Evolutionary conservation across 805 yeast genomes (phyloP).

Genomic region (Kodamaea nitidulidarum): DNA sequence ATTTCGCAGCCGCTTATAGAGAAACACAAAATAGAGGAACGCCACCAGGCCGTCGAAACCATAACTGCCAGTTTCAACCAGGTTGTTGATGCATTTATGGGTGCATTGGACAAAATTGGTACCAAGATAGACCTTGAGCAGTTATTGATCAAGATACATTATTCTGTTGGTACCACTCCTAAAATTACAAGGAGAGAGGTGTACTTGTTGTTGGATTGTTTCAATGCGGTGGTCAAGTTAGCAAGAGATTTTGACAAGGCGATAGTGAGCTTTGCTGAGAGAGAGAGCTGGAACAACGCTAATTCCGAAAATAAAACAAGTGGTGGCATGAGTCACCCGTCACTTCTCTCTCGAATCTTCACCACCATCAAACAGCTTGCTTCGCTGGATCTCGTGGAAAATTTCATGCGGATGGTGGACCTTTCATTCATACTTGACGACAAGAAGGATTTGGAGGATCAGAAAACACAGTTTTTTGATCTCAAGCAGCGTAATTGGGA

Average conservation of each 20-base stretch:
- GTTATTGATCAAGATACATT: conserved; percentile 35
- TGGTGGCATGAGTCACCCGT: conserved; percentile 11
- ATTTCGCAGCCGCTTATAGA: conserved; percentile 64
- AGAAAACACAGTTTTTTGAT: conserved; percentile 43
- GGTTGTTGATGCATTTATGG: conserved; percentile 29
- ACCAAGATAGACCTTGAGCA: conserved; percentile 32
- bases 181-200: conserved; percentile 31
- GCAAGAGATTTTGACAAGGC: conserved; percentile 32
- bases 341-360: conserved; percentile 36
- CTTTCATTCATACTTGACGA: conserved; percentile 37
- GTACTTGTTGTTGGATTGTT: conserved; percentile 26
- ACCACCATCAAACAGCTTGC: conserved; percentile 32
- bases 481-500: conserved; percentile 31
- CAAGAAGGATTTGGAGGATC: conserved; percentile 39
- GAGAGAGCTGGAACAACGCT: not conserved
- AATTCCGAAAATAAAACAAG: not conserved
- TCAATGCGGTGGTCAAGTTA: conserved; percentile 23
- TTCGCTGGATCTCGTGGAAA: conserved; percentile 25
- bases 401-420: conserved; percentile 49
- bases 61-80: conserved; percentile 28
- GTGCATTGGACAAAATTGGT: conserved; percentile 22
- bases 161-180: conserved; percentile 19
- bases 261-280: conserved; percentile 32
- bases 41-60: conserved; percentile 54
- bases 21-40: conserved; percentile 48